These are phyloP conservation scores for Talinum fruticosum DNA, from an alignment of 148 eudicot genomes.

Conservation along the genomic window DNA sequence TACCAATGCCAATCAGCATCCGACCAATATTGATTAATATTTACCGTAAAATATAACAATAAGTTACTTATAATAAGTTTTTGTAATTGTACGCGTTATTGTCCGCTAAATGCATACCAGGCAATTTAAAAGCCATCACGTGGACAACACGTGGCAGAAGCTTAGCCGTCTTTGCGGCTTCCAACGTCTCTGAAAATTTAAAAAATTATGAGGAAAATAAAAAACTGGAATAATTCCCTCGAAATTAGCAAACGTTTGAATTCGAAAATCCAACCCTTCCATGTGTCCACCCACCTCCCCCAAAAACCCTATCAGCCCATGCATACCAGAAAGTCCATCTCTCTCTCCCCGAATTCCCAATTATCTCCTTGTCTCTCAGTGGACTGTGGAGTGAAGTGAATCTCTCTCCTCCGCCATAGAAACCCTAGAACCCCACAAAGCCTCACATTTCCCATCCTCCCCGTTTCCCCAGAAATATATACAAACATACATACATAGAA, in stretches of 20 bases:
- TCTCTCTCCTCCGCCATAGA: conserved; percentile 11
- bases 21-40: no score
- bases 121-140: no score
- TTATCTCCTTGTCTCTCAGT: background rate
- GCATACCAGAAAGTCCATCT: background rate
- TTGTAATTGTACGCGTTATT: no score
- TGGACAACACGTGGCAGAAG: no score
- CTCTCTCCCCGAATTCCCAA: background rate
- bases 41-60: no score
- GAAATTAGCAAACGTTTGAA: conserved; percentile 20
- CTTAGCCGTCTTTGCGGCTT: no score
- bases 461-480: background rate
- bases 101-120: no score
- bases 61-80: no score
- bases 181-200: background rate
- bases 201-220: background rate
- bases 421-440: conserved; percentile 20
- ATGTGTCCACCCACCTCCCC: no score
- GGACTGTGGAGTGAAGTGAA: background rate
- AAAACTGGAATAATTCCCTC: background rate
- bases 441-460: conserved; percentile 18
- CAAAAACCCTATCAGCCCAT: no score
- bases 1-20: no score
- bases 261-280: conserved; percentile 2
- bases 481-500: no score